Conservation (phyloP, 768 basidiomycete species). For the Auricularia cornea region DNA sequence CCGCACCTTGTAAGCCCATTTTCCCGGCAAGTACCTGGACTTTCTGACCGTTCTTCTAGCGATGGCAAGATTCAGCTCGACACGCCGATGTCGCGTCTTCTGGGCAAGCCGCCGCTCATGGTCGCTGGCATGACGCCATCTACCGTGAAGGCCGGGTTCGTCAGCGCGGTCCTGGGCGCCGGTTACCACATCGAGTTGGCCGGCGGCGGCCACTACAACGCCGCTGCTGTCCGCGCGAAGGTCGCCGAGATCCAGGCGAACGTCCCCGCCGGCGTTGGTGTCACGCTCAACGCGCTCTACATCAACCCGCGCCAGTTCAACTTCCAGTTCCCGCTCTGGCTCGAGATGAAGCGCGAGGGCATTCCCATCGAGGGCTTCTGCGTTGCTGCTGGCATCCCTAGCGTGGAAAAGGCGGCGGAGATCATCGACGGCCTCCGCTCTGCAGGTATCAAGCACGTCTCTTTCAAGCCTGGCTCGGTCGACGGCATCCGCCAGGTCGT, state of each 20-base stretch:
- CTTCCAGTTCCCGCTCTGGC: constrained; percentile 97
- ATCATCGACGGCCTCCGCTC: constrained; percentile 77
- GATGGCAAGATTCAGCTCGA: constrained; percentile 91
- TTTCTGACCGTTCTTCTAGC: constrained; percentile 30
- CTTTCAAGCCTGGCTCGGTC: constrained; percentile 97
- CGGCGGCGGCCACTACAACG: constrained; percentile 95
- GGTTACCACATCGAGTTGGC: constrained; percentile 97
- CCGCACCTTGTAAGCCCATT: constrained; percentile 21
- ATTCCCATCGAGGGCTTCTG: constrained; percentile 98
- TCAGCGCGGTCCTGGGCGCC: constrained; percentile 84
- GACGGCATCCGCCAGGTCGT: constrained; percentile 97
- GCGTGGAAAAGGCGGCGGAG: constrained; percentile 93
- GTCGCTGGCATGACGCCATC: constrained; percentile 99
- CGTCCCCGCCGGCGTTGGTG: constrained; percentile 80
- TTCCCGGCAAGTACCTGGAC: background rate
- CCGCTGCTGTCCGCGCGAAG: constrained; percentile 79
- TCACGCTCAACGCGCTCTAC: constrained; percentile 92
- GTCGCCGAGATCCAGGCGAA: constrained; percentile 84
- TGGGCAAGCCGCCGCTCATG: constrained; percentile 98
- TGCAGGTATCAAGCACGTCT: constrained; percentile 90
- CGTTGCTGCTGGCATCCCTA: constrained; percentile 95
- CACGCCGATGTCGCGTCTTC: constrained; percentile 90
- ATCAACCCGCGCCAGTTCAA: constrained; percentile 97
- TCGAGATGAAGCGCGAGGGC: constrained; percentile 93
- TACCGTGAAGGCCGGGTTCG: constrained; percentile 93